These are phyloP conservation scores for Mucor irregularis DNA, from an alignment of 371 early-diverging fungal species.

Conservation along the genomic window DNA sequence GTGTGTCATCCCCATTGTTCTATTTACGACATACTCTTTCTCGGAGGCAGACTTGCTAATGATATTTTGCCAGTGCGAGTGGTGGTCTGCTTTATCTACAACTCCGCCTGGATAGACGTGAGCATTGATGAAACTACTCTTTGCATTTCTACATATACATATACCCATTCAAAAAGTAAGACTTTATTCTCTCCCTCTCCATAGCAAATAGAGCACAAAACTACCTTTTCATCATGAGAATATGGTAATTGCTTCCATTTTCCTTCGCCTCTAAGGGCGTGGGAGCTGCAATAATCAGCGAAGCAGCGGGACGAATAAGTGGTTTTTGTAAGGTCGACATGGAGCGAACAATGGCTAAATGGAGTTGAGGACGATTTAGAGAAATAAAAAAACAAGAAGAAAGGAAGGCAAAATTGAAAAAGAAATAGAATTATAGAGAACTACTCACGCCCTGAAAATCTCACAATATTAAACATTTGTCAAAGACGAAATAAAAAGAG, in stretches of 20 bases:
- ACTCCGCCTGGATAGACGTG: constrained; percentile 68
- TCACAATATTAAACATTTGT: neutral
- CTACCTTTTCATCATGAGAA: constrained; percentile 63
- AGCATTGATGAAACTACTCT: constrained; percentile 57
- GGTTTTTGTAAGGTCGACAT: constrained; percentile 16
- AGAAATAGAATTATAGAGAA: neutral
- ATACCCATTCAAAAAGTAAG: neutral
- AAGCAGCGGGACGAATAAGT: constrained; percentile 20
- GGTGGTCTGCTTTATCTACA: constrained; percentile 57
- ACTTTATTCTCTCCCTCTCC: neutral
- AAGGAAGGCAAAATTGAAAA: neutral
- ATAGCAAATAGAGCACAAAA: no score
- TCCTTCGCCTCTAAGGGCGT: constrained; percentile 24
- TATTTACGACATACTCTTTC: constrained; percentile 2
- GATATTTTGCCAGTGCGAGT: constrained; percentile 43
- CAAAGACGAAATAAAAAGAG: neutral
- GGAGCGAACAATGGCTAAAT: constrained; percentile 1
- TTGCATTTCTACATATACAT: constrained; percentile 38
- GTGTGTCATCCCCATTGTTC: neutral
- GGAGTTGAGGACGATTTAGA: no score
- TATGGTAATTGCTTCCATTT: constrained; percentile 48
- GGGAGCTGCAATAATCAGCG: constrained; percentile 55
- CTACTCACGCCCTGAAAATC: neutral
- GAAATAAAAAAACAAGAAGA: neutral
- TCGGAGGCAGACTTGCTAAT: neutral